These are phyloP conservation scores for Hyphopichia wangnamkhiaoensis DNA, from an alignment of 1,139 yeast genomes.

Conservation along the genomic window DNA sequence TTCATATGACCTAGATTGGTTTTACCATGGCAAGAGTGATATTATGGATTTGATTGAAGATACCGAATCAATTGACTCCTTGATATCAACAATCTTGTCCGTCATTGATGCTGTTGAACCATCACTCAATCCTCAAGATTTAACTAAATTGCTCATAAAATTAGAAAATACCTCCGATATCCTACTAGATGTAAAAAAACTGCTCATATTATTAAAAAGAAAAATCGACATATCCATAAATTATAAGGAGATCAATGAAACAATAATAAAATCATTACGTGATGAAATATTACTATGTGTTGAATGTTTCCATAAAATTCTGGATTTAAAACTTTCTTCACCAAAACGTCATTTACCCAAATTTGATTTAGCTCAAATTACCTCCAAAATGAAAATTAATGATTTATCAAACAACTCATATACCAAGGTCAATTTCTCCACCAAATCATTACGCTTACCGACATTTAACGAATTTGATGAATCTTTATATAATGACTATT, in stretches of 20 bases:
- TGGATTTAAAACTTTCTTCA: conserved; percentile 40
- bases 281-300: conserved; percentile 50
- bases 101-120: conserved; percentile 31
- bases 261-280: conserved; percentile 52
- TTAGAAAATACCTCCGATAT: conserved; percentile 41
- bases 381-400: conserved; percentile 37
- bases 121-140: conserved; percentile 22
- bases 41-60: conserved; percentile 39
- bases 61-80: conserved; percentile 47
- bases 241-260: conserved; percentile 56
- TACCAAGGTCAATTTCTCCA: conserved; percentile 10
- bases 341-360: conserved; percentile 43
- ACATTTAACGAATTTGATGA: conserved; percentile 34
- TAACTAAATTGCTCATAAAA: conserved; percentile 17
- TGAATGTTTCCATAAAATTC: conserved; percentile 29
- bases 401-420: conserved; percentile 18
- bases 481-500: conserved; percentile 28
- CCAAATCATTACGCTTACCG: conserved; percentile 28
- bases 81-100: conserved; percentile 40
- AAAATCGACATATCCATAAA: conserved; percentile 57
- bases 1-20: conserved; percentile 39
- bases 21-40: conserved; percentile 47
- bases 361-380: conserved; percentile 42
- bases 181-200: conserved; percentile 41
- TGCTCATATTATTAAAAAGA: conserved; percentile 36